Evolutionary conservation across 306 rosid genomes (phyloP), one percentile per base, ranked within the genome.

Genomic region (Vigna hirtella): DNA sequence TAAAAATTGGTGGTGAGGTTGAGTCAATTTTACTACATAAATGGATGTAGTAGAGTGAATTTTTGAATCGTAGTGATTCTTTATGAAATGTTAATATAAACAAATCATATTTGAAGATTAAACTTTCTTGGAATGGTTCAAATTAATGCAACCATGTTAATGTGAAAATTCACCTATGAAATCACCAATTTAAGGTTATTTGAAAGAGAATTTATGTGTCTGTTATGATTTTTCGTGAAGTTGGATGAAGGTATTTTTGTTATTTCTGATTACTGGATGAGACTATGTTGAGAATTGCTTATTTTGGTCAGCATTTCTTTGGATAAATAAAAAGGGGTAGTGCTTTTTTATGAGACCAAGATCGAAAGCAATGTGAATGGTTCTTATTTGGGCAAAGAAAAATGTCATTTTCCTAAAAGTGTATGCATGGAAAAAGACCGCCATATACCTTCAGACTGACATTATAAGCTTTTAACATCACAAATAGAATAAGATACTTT

Each of bases 381-480:
- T 43, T 20, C 26, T 58, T 73, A 13, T 36, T 38, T 53, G 1
- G 8, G 32, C 30, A 8, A 24, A 32, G 2, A 24, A 40, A 43
- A 47, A 3, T 32, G 10, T 4, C 48, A 6, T 47, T 20, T 49
- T 1, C 12, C 49, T 7, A 40, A 36, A 9, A 22, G 42, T 2
- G 10, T 42, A 32, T 15, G 50, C 38, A 49, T 18, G 32, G 49
- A 59, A 38, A 65, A 68, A 40, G 14, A 24, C 26, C 8, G 5
- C 70, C 66, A 59, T 73, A 72, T 34, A 16, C 14, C 26, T 76
- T 58, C 67, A 73, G 53, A 47, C 20, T 58, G 18, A 62, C 56
- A 53, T 66, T 73, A 52, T 20, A 68, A 75, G 48, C 9, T 26
- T 48, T 38, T 49, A 66, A 68, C 28, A 72, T 73, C 43, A 32